These are phyloP conservation scores for Penicillium coprophilum DNA, from an alignment of 495 filamentous ascomycete genomes.

Conservation along the genomic window DNA sequence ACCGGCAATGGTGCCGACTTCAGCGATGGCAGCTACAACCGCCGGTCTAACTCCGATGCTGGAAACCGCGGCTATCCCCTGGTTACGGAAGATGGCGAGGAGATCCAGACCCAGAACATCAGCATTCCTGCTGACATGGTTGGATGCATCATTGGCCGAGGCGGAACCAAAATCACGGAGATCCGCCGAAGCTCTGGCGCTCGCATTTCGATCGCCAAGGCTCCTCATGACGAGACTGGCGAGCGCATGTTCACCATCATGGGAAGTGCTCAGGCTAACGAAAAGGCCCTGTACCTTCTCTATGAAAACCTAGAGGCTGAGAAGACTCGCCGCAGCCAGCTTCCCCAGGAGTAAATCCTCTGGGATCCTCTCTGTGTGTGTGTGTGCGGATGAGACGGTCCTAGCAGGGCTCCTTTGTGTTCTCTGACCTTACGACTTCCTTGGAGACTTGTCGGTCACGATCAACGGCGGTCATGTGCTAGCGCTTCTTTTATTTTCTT, in stretches of 20 bases:
- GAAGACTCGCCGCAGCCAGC: conserved; percentile 91
- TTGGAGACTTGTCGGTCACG: conserved; percentile 38
- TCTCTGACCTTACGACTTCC: conserved; percentile 39
- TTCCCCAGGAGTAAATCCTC: conserved; percentile 61
- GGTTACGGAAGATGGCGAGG: conserved; percentile 92
- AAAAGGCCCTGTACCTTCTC: conserved; percentile 90
- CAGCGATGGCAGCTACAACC: conserved; percentile 73
- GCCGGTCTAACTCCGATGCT: conserved; percentile 79
- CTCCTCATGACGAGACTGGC: conserved; percentile 93
- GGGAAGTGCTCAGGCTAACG: conserved; percentile 85
- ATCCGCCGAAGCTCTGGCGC: conserved; percentile 95
- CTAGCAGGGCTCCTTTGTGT: conserved; percentile 22
- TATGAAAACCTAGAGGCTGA: conserved; percentile 99
- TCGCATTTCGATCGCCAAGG: conserved; percentile 97
- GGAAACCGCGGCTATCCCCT: conserved; percentile 71
- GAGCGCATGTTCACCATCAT: conserved; percentile 99
- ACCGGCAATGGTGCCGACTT: conserved; percentile 98
- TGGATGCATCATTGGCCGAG: conserved; percentile 96
- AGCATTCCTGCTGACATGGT: conserved; percentile 99
- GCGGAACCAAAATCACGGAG: conserved; percentile 94
- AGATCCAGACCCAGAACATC: conserved; percentile 98
- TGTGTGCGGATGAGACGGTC: conserved; percentile 21
- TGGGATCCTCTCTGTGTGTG: conserved; percentile 19
- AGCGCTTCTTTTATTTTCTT: conserved; percentile 46
- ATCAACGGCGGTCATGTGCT: conserved; percentile 38